Evolutionary conservation across 768 basidiomycete species (phyloP).

Genomic region (Auriscalpium vulgare): DNA sequence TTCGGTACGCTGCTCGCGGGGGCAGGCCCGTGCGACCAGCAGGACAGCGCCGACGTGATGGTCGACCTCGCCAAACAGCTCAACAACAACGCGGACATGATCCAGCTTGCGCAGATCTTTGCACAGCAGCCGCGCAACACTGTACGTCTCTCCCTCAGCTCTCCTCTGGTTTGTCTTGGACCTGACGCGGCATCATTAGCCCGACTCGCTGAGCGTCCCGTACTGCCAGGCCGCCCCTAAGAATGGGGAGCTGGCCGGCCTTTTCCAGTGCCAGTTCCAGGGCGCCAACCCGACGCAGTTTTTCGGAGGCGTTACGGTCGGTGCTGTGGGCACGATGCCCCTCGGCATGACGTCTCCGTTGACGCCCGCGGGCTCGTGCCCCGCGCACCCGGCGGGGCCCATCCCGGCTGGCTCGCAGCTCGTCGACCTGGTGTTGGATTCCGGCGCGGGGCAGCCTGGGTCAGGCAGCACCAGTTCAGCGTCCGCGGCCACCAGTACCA

Average conservation of each 20-base stretch:
- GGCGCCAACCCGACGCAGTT: conserved; percentile 38
- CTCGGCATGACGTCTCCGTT: conserved; percentile 34
- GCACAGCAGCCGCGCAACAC: conserved; percentile 51
- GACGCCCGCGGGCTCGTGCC: conserved; percentile 42
- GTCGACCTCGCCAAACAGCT: conserved; percentile 40
- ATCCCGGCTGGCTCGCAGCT: conserved; percentile 45
- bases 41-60: conserved; percentile 42
- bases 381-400: conserved; percentile 38
- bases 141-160: conserved; percentile 20
- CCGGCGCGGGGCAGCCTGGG: too few relatives aligned
- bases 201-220: conserved; percentile 34
- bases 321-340: conserved; percentile 45
- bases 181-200: conserved; percentile 19
- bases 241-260: conserved; percentile 44
- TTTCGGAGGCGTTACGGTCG: conserved; percentile 34
- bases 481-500: neutral
- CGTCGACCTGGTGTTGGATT: conserved; percentile 18
- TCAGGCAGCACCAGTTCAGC: conserved; percentile 20
- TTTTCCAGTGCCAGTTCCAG: conserved; percentile 53
- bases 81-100: conserved; percentile 39
- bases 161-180: neutral
- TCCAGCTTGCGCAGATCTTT: conserved; percentile 44
- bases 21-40: conserved; percentile 32
- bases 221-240: conserved; percentile 47
- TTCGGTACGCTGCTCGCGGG: conserved; percentile 60